Conservation (phyloP, 2,329 filamentous ascomycete species). For the Hortaea sp. region DNA sequence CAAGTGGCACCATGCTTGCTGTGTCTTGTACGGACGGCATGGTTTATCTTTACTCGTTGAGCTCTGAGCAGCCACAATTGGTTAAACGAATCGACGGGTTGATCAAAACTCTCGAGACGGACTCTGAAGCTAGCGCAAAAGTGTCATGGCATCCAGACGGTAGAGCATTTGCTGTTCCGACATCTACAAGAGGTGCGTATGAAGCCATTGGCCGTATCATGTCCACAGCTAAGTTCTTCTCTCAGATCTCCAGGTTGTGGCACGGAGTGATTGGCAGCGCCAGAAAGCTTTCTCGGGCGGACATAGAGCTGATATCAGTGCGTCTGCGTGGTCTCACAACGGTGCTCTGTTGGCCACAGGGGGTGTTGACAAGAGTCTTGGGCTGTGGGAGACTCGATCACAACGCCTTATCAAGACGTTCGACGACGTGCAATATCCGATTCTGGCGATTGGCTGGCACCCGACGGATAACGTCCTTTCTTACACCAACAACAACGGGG, state of each 20-base stretch:
- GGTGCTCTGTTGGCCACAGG: conserved; percentile 69
- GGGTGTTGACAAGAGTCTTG: conserved; percentile 50
- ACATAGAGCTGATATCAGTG: conserved; percentile 76
- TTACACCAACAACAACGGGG: conserved; percentile 85
- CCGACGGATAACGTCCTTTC: conserved; percentile 78
- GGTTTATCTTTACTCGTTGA: conserved; percentile 81
- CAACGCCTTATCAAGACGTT: conserved; percentile 70
- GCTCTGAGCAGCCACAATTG: conserved; percentile 66
- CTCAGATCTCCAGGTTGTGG: conserved; percentile 70
- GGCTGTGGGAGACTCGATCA: conserved; percentile 83
- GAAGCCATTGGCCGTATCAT: neutral
- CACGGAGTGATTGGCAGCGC: conserved; percentile 80
- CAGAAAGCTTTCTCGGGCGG: conserved; percentile 70
- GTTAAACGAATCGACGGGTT: conserved; percentile 77
- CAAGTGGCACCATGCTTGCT: conserved; percentile 62
- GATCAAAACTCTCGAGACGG: conserved; percentile 67
- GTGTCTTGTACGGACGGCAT: conserved; percentile 82
- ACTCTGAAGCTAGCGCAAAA: conserved; percentile 63
- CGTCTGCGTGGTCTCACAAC: conserved; percentile 88
- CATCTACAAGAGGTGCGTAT: conserved; percentile 50
- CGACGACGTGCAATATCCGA: conserved; percentile 61
- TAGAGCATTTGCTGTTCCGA: conserved; percentile 76
- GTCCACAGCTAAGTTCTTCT: neutral
- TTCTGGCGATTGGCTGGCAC: conserved; percentile 84
- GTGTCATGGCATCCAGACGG: conserved; percentile 92